Base-by-base conservation (phyloP, 306 rosid species). In the Cercis canadensis region DNA sequence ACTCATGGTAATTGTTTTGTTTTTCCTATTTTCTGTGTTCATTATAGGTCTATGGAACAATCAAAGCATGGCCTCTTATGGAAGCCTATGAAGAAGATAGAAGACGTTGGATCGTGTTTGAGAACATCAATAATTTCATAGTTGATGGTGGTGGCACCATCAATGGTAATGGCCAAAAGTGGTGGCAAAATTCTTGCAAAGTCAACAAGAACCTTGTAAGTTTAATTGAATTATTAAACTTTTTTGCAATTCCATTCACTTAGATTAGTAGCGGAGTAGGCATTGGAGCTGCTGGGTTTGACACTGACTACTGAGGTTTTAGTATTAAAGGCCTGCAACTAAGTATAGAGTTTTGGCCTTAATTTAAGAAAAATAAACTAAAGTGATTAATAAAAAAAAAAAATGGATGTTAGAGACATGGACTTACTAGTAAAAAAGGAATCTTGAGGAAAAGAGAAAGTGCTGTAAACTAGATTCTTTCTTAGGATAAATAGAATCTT, bases 121-220 rank as follows among this genome's bases (percentile, higher is more conserved):
- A 76, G 4, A 70, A 61, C 39, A 24, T 92, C 0, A 21, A 47
- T 0, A 73, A 80, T 74, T 71, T 92, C 7, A 66, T 13, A 13
- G 89, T 92, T 62, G 73, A 84, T 78, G 96, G 97, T 53, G 85
- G 83, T 14, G 96, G 97, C 33, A 78, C 72, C 34, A 68, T 92
- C 85, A 17, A 92, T 72, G 97, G 98, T 21, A 92, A 90, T 70
- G 98, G 98, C 7, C 83, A 37, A 70, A 85, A n/a, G 45, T 92
- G 97, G 98, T 92, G 98, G 98, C 14, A 14, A 8, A 86, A 73
- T 17, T 92, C 98, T 76, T 90, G 98, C 87, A 92, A 92, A 85
- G 62, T 77, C 53, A 65, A 92, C 68, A 5, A 82, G 63, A 55
- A 11, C n/a, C 85, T 71, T 47, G 98, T 92, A 70, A 74, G 87